Percentiles rank a stretch among this genome's conserved stretches.
Conservation (phyloP, 257 asterid species). For the Jaltomata sinuosa region DNA sequence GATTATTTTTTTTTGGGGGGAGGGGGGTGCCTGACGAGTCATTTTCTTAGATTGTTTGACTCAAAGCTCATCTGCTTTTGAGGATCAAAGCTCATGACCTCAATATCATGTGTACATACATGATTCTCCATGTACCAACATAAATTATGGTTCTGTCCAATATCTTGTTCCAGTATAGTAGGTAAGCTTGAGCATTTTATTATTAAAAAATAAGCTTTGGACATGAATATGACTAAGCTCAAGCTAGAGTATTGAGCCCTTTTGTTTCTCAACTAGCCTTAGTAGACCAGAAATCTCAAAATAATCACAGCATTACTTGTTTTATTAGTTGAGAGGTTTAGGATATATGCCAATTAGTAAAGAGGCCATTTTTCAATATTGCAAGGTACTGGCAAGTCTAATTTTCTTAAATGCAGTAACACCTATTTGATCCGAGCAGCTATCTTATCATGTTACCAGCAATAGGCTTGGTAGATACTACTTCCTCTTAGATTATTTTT, state of each 20-base stretch:
- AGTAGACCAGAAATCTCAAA: background rate
- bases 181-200: background rate
- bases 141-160: background rate
- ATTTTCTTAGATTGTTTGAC: background rate
- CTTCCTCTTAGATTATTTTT: background rate
- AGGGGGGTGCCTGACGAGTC: background rate
- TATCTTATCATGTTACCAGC: background rate
- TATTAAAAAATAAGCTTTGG: background rate
- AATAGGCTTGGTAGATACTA: background rate
- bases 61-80: background rate
- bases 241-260: background rate
- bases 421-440: background rate
- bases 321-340: background rate
- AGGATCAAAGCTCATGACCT: background rate
- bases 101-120: background rate
- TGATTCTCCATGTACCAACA: background rate
- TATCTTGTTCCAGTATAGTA: background rate
- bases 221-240: background rate
- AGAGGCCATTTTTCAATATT: background rate
- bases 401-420: background rate
- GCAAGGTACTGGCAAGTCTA: background rate
- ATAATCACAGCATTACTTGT: background rate
- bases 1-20: no score
- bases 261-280: background rate
- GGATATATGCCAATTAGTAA: background rate